These are phyloP conservation scores for Ogataea hybrid DNA, from an alignment of 1,139 yeast genomes.

Conservation along the genomic window DNA sequence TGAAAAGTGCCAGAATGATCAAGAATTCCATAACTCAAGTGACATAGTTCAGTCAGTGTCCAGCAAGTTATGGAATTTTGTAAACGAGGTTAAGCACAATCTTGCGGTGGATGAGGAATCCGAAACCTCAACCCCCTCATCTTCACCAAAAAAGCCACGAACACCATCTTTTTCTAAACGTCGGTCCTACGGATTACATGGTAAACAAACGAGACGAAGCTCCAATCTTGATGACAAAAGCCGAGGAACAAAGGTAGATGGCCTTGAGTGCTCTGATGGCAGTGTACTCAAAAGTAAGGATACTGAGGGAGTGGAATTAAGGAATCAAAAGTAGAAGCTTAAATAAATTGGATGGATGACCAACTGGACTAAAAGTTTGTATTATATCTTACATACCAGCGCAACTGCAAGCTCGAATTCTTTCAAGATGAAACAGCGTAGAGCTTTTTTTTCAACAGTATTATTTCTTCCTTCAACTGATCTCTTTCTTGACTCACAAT, in stretches of 20 bases:
- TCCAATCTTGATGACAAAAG: constrained; percentile 1
- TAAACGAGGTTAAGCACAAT: constrained; percentile 32
- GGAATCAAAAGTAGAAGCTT: background rate
- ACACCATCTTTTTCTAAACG: constrained; percentile 30
- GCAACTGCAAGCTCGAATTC: background rate
- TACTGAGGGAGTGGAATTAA: too few relatives aligned
- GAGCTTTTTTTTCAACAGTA: constrained; percentile 41
- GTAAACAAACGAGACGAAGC: constrained; percentile 17
- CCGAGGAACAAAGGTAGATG: background rate
- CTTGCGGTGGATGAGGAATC: constrained; percentile 16
- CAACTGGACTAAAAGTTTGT: too few relatives aligned
- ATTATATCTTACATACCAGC: too few relatives aligned
- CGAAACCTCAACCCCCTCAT: constrained; percentile 7
- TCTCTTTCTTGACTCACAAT: constrained; percentile 84
- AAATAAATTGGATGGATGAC: background rate
- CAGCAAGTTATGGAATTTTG: constrained; percentile 33
- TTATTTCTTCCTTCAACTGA: constrained; percentile 65
- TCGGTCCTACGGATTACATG: constrained; percentile 27
- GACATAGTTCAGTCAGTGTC: constrained; percentile 33
- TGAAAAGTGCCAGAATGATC: background rate
- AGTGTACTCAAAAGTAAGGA: too few relatives aligned
- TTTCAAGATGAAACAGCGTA: constrained; percentile 3
- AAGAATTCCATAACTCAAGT: constrained; percentile 12
- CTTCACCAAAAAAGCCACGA: constrained; percentile 20
- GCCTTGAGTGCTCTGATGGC: too few relatives aligned